Evolutionary conservation across 108 stramenopile genomes (phyloP), one percentile per base, ranked within the genome.

Genomic region (Chaetoceros tenuissimus): DNA sequence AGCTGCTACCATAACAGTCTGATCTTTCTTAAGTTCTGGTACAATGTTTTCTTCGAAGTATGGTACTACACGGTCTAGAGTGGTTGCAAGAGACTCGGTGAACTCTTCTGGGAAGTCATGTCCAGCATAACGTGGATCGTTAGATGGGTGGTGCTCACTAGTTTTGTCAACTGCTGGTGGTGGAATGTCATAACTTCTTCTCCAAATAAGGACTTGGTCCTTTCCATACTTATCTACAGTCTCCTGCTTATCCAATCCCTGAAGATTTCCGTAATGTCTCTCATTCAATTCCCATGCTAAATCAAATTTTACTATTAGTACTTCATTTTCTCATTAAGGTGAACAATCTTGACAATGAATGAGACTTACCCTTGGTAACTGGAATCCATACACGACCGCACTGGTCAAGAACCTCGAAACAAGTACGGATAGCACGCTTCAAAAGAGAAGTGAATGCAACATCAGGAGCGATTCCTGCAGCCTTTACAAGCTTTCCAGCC

Each of bases 371-470:
- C 68, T 89, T 89, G 48, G 59, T 55, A 28, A 69, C 57, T 2
- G 85, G 85, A 51, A 87, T 82, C 79, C 81, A 88, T 81, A 95
- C 86, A 34, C 68, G 75, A 57, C 84, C 83, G 7, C 74, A 72
- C 66, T 94, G 73, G 72, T 94, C 91, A 25, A 93, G 74, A 18
- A 89, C 80, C 64, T 79, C 79, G 85, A 87, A 89, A 48, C 86
- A 59, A 19, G 93, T 92, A 24, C 80, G 74, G 64, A 92, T 92
- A 24, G 92, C 93, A 51, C 92, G 78, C 69, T 80, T 78, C 54
- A 96, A 77, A 51, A 79, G 72, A 48, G 91, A 94, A 13, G 95
- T 96, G 71, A 81, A 89, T 20, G 95, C 95, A 28, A 90, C 65
- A 46, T 85, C 79, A 47, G 81, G 67, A 28, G 70, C 73, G 58